Percentiles rank a stretch among this genome's conserved stretches.
phyloP scores from a whole-genome alignment of 2,329 filamentous ascomycete genomes.

The Pseudogymnoascus sp. region DNA sequence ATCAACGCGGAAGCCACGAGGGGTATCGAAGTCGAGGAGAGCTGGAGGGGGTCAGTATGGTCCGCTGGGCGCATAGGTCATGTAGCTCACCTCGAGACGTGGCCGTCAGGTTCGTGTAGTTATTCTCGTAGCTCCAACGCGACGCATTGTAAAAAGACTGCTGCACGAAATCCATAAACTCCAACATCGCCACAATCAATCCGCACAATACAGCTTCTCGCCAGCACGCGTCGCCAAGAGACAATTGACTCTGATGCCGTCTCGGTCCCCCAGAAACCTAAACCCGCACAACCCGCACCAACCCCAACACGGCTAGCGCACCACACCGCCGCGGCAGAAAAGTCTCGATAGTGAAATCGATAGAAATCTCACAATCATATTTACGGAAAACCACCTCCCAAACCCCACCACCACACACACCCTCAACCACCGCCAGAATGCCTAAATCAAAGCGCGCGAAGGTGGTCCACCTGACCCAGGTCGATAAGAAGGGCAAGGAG shows the following conservation, averaged over 20 bases:
- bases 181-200: constrained; percentile 59
- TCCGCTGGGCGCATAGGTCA: constrained; percentile 9
- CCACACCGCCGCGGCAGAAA: constrained; percentile 8
- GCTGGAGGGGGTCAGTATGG: constrained; percentile 41
- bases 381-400: constrained; percentile 13
- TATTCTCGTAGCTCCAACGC: constrained; percentile 86
- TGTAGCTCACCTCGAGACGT: constrained; percentile 62
- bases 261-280: not conserved
- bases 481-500: constrained; percentile 88
- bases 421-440: constrained; percentile 46
- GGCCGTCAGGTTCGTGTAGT: constrained; percentile 77
- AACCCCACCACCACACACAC: constrained; percentile 10
- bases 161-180: constrained; percentile 97
- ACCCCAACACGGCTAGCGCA: not conserved
- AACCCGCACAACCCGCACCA: not conserved
- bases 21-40: constrained; percentile 81
- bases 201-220: not conserved
- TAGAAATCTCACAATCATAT: constrained; percentile 16
- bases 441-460: constrained; percentile 92
- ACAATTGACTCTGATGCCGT: not conserved
- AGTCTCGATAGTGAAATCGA: constrained; percentile 10
- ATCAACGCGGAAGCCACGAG: constrained; percentile 74
- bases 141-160: constrained; percentile 81
- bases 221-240: not conserved
- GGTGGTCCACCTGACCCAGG: constrained; percentile 83